Evolutionary conservation across 2,329 filamentous ascomycete genomes (phyloP).

Genomic region (Botrytis cinerea): DNA sequence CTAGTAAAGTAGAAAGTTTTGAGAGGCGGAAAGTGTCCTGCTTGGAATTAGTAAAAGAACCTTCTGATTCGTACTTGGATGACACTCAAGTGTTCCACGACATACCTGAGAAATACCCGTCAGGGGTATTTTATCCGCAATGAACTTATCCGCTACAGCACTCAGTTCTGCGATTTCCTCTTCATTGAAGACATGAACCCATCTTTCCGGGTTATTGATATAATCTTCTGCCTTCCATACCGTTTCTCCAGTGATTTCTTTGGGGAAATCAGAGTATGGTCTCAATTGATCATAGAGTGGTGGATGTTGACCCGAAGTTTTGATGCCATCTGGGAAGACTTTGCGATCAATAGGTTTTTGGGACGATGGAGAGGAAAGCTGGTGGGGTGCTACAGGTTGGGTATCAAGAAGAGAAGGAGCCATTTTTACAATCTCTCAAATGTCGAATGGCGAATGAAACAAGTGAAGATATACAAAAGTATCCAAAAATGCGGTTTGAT

Average conservation of each 20-base stretch:
- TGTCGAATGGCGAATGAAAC: neutral
- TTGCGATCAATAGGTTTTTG: conserved; percentile 35
- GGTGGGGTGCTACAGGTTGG: conserved; percentile 30
- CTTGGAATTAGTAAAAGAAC: conserved; percentile 1
- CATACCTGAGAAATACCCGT: conserved; percentile 67
- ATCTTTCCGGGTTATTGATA: conserved; percentile 47
- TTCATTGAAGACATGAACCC: conserved; percentile 69
- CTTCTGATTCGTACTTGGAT: neutral
- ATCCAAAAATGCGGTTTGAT: neutral
- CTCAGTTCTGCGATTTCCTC: conserved; percentile 70
- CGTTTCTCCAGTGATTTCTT: conserved; percentile 68
- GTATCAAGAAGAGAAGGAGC: conserved; percentile 33
- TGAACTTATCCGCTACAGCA: conserved; percentile 67
- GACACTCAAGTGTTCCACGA: neutral
- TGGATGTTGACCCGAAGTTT: conserved; percentile 67
- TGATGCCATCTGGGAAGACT: conserved; percentile 43
- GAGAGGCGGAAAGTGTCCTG: conserved; percentile 60
- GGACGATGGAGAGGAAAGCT: conserved; percentile 27
- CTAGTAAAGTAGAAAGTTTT: conserved; percentile 54
- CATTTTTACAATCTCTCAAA: conserved; percentile 23
- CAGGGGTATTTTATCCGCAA: conserved; percentile 63
- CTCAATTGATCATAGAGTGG: conserved; percentile 66
- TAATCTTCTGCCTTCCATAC: conserved; percentile 62
- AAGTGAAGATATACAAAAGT: conserved; percentile 12
- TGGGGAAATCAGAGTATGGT: conserved; percentile 70